Evolutionary conservation across 2,329 filamentous ascomycete genomes (phyloP).

Genomic region (Phoma herbarum): DNA sequence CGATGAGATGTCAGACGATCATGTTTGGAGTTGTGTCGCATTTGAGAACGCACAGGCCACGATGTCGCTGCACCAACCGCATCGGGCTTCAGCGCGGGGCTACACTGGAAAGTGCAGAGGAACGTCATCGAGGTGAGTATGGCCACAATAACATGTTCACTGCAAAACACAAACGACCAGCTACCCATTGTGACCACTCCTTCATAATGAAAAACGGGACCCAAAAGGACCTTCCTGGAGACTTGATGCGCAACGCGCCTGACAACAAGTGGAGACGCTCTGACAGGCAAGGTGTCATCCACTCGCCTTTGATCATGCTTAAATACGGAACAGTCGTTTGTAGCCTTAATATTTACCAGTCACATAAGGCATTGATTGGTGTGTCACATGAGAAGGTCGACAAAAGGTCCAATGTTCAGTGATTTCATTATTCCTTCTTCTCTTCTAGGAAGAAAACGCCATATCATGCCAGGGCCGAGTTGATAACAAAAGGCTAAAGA

Average conservation of each 20-base stretch:
- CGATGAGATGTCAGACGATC: conserved; percentile 34
- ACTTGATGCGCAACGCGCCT: not conserved
- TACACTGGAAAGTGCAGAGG: not conserved
- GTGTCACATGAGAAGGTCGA: not conserved
- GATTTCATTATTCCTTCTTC: conserved; percentile 16
- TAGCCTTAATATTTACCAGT: not conserved
- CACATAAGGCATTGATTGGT: not conserved
- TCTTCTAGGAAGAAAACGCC: conserved; percentile 29
- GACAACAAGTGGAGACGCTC: not conserved
- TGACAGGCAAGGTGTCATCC: not conserved
- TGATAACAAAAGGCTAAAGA: conserved; percentile 23
- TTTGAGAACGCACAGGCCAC: conserved; percentile 22
- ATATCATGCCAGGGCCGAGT: conserved; percentile 25
- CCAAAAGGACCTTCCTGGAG: not conserved
- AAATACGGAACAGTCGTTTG: not conserved
- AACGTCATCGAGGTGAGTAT: not conserved
- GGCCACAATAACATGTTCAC: not conserved
- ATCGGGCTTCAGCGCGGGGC: not conserved
- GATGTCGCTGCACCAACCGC: conserved; percentile 1
- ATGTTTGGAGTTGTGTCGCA: conserved; percentile 39
- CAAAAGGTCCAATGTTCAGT: not conserved
- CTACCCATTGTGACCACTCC: not conserved
- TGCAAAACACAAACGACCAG: not conserved
- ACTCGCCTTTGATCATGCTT: not conserved
- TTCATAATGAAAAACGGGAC: not conserved